Base-by-base conservation (phyloP, 2,329 filamentous ascomycete species). In the Dactylellina drechsleri region DNA sequence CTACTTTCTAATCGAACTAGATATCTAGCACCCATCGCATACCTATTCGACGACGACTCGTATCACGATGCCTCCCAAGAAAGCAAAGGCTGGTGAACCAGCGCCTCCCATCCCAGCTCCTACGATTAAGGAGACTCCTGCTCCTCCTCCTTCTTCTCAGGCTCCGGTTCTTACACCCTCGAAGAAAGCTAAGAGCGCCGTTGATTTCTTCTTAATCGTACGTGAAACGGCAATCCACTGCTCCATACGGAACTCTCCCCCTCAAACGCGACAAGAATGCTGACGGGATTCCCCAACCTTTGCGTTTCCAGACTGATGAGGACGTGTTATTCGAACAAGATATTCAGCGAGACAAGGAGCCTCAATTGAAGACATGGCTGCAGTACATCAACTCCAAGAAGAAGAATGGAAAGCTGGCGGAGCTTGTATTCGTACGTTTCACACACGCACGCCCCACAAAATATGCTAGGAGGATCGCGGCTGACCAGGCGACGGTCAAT, bases 271-370 rank as follows among this genome's bases (percentile, higher is more conserved):
- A 60, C 43, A 62, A 70, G 59, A 66, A 76, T 71, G 54, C 72
- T 76, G 49, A 76, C 72, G 18, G 47, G 50, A 59, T 73, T 54
- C 43, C 31, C 23, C 49, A 43, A 41, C 41, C 20, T 54, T 53
- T 47, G 56, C 54, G 66, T 65, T 56, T 66, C 40, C 82, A 94
- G 88, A 86, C 89, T 79, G 91, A 93, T 81, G 92, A 96, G 84
- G 95, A 99, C 84, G 90, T 92, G 66, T 88, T 96, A 76, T 99
- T 98, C 85, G 96, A 99, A 84, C 93, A 97, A 83, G 95, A 99
- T 82, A 89, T 98, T 76, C 85, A 95, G 77, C 91, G 93, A 79
- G 92, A 96, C 80, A 88, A 89, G 7, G 79, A 79, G 64, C 91
- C 90, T 80, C 95, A 89, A 82, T 89, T 94, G 78, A 96, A 94